These are phyloP conservation scores for Deinandra increscens DNA, from an alignment of 129 eudicot genomes.

Conservation along the genomic window DNA sequence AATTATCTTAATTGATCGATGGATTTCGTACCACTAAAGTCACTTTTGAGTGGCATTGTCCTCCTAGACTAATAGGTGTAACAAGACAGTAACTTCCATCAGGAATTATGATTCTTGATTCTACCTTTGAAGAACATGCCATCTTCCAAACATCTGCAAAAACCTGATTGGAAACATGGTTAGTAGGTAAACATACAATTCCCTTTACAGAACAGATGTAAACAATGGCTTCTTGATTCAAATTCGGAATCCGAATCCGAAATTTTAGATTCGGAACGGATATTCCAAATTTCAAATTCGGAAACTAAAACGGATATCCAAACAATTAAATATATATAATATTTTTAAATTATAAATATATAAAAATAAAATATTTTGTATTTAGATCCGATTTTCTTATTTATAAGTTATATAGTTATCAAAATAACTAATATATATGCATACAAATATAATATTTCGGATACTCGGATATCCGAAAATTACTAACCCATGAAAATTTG, in stretches of 20 bases:
- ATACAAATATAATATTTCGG: no score
- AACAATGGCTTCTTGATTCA: not conserved
- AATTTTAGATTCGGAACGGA: no score
- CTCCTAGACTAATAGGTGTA: constrained; percentile 59
- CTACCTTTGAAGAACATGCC: constrained; percentile 59
- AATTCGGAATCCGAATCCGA: not conserved
- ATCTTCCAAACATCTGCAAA: constrained; percentile 62
- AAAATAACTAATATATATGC: no score
- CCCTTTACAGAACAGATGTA: not conserved
- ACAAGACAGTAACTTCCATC: constrained; percentile 40
- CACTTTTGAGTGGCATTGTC: constrained; percentile 62
- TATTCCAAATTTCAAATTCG: no score
- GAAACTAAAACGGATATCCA: no score
- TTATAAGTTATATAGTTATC: no score
- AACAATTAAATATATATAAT: no score
- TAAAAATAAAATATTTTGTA: no score
- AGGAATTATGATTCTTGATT: constrained; percentile 57
- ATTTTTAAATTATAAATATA: no score
- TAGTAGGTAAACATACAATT: constrained; percentile 5
- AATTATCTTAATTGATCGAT: not conserved
- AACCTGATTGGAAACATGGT: constrained; percentile 38
- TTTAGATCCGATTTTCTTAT: no score
- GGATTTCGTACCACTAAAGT: constrained; percentile 51
- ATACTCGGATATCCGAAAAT: no score
- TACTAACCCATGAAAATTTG: no score